Conservation (phyloP, 306 rosid species). For the Abrus pulchellus region DNA sequence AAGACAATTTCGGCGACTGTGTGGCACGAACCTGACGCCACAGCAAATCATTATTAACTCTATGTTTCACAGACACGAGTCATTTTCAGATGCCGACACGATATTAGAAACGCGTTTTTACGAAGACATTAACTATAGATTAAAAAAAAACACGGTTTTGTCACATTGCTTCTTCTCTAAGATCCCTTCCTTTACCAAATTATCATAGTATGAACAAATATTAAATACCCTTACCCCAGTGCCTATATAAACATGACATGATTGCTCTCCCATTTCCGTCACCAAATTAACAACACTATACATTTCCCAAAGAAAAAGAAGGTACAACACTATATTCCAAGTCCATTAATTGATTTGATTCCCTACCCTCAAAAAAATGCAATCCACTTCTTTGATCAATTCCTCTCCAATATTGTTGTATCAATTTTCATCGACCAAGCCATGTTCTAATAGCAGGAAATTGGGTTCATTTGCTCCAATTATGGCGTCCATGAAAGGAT, state of each 20-base stretch:
- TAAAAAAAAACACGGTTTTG: constrained; percentile 41
- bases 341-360: background rate
- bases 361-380: constrained; percentile 19
- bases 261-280: constrained; percentile 2
- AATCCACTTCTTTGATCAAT: constrained; percentile 26
- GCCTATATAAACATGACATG: constrained; percentile 38
- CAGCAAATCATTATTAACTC: background rate
- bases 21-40: too few species aligned
- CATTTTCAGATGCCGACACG: background rate
- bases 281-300: background rate
- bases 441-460: background rate
- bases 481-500: constrained; percentile 39
- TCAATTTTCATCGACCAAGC: constrained; percentile 36
- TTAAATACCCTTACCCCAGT: background rate
- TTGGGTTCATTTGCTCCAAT: background rate
- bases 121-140: background rate
- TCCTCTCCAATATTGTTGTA: constrained; percentile 25
- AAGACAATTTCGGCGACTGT: background rate
- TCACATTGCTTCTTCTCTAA: background rate
- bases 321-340: background rate
- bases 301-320: background rate
- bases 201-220: background rate
- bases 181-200: background rate
- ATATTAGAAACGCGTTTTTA: constrained; percentile 39
- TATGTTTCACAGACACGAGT: constrained; percentile 1